Base-by-base conservation (phyloP, 164 flowering plant genomes). In the Platanus orientalis region DNA sequence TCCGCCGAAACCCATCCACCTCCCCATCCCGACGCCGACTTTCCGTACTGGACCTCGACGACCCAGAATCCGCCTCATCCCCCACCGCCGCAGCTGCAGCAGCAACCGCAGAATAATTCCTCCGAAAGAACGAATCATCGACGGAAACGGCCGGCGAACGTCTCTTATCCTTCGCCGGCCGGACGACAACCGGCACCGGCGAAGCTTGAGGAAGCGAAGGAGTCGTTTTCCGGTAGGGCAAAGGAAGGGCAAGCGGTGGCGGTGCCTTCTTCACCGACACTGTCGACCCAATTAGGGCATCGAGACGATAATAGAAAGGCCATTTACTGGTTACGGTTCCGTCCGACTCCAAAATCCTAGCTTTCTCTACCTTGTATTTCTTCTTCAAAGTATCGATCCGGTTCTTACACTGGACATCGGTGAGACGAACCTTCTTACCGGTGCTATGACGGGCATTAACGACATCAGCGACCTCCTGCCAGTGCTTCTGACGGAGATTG, bases 391-490 rank as follows among this genome's bases (percentile, higher is more conserved):
- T 47, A 47, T 47, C 50, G 21, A 47, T 47, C 60, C 98, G 87
- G 69, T 92, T 92, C 83, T 90, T 92, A 58, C 98, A 92, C 79
- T 92, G 98, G 23, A 86, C 83, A 52, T 89, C 95, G 62, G 96
- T 86, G 36, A 94, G 84, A 26, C 82, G 78, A 16, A 76, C 66
- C 75, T 85, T 85, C 76, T 79, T 86, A 24, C 65, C 69, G 59
- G 74, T 74, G 57, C 82, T 88, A 57, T 85, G 92, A 53, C 76
- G 75, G 34, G 82, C 69, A 78, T 88, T 89, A 32, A 92, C 98
- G 52, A 87, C 83, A 54, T 85, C 92, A 21, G 98, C 91, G 26
- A 92, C 96, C 25, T 80, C 86, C 53, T 84, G 88, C 98, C 98
- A 92, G 79, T 92, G 89, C 66, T 81, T 81, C 79, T 88, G 73